Evolutionary conservation across 345 rosid genomes (phyloP).

Genomic region (Streptanthus diversifolius): DNA sequence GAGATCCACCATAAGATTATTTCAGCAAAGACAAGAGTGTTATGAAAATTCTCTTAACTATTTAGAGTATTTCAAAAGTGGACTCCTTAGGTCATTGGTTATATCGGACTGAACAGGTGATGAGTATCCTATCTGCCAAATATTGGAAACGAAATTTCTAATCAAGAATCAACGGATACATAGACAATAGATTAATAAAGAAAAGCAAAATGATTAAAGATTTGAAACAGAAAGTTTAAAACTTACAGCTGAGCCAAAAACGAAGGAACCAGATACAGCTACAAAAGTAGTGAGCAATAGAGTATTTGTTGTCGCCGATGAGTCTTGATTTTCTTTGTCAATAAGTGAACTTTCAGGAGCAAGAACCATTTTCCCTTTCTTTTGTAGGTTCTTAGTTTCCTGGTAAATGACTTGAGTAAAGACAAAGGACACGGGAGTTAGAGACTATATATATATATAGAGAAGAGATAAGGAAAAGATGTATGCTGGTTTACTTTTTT

Average conservation of each 20-base stretch:
- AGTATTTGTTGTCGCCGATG: conserved; percentile 1
- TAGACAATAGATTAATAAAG: neutral
- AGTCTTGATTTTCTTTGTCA: conserved; percentile 1
- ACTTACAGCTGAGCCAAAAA: conserved; percentile 32
- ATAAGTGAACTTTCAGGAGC: conserved; percentile 17
- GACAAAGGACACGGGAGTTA: neutral
- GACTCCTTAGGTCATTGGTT: too few relatives aligned
- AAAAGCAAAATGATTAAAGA: neutral
- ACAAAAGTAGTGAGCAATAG: conserved; percentile 28
- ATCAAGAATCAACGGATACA: neutral
- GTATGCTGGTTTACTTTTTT: neutral
- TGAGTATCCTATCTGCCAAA: conserved; percentile 69
- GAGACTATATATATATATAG: too few relatives aligned
- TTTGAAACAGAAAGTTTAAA: neutral
- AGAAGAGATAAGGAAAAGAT: neutral
- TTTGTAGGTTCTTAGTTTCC: neutral
- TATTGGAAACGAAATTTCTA: neutral
- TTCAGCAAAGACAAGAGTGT: too few relatives aligned
- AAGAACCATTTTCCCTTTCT: conserved; percentile 15
- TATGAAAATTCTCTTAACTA: too few relatives aligned
- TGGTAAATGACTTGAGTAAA: neutral
- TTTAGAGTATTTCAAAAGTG: too few relatives aligned
- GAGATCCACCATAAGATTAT: too few relatives aligned
- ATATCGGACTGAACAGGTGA: conserved; percentile 80
- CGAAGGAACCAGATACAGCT: conserved; percentile 29